A percentile compares a stretch with the other conserved stretches of the same genome.
These are phyloP conservation scores for Cyberlindnera lachancei DNA, from an alignment of 805 yeast genomes.

Conservation along the genomic window DNA sequence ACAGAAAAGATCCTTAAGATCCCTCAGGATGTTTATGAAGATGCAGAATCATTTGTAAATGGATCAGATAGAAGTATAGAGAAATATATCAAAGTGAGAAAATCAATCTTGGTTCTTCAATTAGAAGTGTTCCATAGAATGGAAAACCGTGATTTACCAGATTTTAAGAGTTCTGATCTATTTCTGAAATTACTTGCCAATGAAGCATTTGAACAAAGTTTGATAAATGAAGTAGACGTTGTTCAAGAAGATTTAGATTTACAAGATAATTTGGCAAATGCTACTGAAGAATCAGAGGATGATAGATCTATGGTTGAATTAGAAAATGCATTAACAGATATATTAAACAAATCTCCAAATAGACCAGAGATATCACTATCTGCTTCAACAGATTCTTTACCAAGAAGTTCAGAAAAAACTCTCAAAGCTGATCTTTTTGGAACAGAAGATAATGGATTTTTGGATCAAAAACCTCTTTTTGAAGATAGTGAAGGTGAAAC, in stretches of 20 bases:
- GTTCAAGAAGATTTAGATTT: conserved; percentile 8
- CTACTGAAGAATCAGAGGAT: conserved; percentile 1
- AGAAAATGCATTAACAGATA: conserved; percentile 12
- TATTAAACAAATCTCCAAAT: conserved; percentile 8
- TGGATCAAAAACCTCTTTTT: conserved; percentile 20
- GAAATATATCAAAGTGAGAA: conserved; percentile 47
- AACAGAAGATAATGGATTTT: conserved; percentile 12
- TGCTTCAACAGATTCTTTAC: conserved; percentile 3
- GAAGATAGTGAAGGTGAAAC: conserved; percentile 18
- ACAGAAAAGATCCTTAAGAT: conserved; percentile 24
- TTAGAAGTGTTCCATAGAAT: conserved; percentile 41
- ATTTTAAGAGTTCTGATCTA: conserved; percentile 51
- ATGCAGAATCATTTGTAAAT: conserved; percentile 32
- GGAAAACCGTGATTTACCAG: conserved; percentile 45
- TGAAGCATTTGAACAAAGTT: conserved; percentile 26
- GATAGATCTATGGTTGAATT: conserved; percentile 7
- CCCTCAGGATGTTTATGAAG: conserved; percentile 20
- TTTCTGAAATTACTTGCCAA: conserved; percentile 47
- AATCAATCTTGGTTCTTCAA: conserved; percentile 54
- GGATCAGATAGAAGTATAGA: conserved; percentile 13
- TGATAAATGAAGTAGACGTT: conserved; percentile 22
- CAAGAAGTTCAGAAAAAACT: conserved; percentile 3
- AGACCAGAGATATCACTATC: conserved; percentile 1
- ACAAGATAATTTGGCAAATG: conserved; percentile 1
- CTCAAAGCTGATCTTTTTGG: conserved; percentile 22